phyloP scores from a whole-genome alignment of 179 eudicot genomes.

The Heliamphora pulchella region DNA sequence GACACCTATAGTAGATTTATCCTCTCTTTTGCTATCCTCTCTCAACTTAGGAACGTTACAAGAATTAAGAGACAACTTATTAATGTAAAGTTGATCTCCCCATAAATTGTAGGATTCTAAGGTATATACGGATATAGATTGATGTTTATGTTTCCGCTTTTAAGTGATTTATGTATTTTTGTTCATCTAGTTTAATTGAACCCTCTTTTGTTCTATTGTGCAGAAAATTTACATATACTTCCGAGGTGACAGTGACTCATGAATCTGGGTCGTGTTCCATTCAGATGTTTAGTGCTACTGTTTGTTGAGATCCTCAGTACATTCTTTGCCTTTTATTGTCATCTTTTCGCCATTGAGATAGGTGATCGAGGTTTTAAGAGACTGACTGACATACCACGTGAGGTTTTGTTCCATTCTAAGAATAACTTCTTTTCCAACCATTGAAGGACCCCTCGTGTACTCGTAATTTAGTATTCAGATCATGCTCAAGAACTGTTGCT shows the following conservation, averaged over 20 bases:
- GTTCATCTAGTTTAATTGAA: neutral
- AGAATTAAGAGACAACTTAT: neutral
- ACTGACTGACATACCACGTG: neutral
- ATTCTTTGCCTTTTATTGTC: neutral
- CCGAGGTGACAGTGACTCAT: constrained; percentile 46
- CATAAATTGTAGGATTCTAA: neutral
- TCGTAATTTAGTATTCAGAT: neutral
- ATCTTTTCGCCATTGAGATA: neutral
- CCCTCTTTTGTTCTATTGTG: constrained; percentile 15
- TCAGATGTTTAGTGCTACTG: neutral
- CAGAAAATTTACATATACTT: constrained; percentile 63
- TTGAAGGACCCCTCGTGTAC: neutral
- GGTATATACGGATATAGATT: neutral
- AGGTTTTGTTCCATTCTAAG: neutral
- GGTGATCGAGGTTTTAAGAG: neutral
- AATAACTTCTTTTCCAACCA: neutral
- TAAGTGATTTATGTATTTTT: neutral
- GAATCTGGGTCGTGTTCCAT: neutral
- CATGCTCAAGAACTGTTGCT: neutral
- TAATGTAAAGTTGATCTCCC: neutral
- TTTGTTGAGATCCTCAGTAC: constrained; percentile 13
- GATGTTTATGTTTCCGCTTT: neutral
- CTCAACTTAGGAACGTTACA: neutral
- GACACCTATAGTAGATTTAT: neutral
- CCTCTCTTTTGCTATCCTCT: neutral